phyloP scores from a whole-genome alignment of 371 early-diverging fungal genomes.

The Choanephora cucurbitarum region DNA sequence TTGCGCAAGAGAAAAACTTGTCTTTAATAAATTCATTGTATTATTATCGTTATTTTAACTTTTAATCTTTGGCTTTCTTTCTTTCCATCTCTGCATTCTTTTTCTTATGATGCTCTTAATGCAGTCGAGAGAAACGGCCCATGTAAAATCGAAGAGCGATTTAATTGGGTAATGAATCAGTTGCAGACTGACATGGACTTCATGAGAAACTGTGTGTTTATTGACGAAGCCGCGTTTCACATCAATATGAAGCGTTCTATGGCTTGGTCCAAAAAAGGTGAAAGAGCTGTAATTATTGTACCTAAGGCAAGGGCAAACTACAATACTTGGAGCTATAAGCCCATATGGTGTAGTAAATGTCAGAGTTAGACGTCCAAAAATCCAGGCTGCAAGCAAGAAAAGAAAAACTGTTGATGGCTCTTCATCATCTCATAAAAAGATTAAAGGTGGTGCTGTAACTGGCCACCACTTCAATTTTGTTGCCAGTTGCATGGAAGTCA shows the following conservation, averaged over 20 bases:
- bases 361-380: neutral
- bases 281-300: neutral
- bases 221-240: constrained; percentile 9
- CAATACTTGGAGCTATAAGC: constrained; percentile 7
- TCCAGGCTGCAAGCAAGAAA: neutral
- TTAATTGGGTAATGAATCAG: constrained; percentile 1
- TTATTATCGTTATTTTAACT: too few species aligned
- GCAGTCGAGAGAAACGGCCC: constrained; percentile 1
- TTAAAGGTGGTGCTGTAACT: constrained; percentile 17
- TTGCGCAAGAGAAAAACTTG: too few species aligned
- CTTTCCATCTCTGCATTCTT: too few species aligned
- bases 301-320: constrained; percentile 3
- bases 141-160: constrained; percentile 1
- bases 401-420: neutral
- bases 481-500: constrained; percentile 8
- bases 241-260: constrained; percentile 6
- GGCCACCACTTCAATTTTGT: constrained; percentile 23
- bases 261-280: constrained; percentile 6
- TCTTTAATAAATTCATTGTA: too few species aligned
- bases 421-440: constrained; percentile 5
- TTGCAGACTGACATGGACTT: neutral
- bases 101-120: neutral
- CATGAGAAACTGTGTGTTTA: constrained; percentile 11
- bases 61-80: too few species aligned
- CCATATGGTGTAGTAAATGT: neutral